A percentile compares a stretch with the other conserved stretches of the same genome.
Evolutionary conservation across 179 eudicot species (phyloP).

Genomic region (Kewa caespitosa): DNA sequence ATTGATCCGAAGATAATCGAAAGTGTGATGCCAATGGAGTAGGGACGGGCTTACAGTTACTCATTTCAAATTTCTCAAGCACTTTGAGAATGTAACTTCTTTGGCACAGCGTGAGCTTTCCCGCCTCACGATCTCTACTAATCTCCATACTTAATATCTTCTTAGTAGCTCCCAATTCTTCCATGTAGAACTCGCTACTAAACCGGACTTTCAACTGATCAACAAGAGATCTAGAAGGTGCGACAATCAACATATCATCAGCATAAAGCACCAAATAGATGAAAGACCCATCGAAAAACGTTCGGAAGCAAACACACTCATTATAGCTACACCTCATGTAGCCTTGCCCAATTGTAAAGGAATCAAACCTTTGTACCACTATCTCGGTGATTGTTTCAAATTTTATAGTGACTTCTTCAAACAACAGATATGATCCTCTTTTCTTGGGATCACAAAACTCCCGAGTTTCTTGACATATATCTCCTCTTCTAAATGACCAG

Average conservation of each 20-base stretch:
- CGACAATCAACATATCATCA: neutral
- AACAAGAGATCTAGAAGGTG: no score
- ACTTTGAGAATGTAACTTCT: neutral
- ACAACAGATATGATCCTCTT: neutral
- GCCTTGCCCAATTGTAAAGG: neutral
- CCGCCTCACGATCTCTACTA: neutral
- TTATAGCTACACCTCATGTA: neutral
- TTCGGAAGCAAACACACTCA: neutral
- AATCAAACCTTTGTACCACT: neutral
- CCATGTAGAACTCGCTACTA: neutral
- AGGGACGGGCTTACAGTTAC: neutral
- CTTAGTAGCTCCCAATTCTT: neutral
- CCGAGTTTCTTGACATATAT: neutral
- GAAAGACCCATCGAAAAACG: neutral
- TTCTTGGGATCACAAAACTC: neutral
- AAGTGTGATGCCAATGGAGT: neutral
- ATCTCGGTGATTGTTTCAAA: neutral
- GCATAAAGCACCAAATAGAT: neutral
- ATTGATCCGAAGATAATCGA: neutral
- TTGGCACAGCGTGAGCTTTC: neutral
- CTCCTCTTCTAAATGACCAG: neutral
- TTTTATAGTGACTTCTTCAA: neutral
- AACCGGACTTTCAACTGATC: neutral
- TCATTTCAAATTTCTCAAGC: neutral
- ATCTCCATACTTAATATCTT: neutral